Percentiles rank a stretch among this genome's conserved stretches.
Evolutionary conservation across 306 rosid species (phyloP).

Genomic region (Sophora flavescens): DNA sequence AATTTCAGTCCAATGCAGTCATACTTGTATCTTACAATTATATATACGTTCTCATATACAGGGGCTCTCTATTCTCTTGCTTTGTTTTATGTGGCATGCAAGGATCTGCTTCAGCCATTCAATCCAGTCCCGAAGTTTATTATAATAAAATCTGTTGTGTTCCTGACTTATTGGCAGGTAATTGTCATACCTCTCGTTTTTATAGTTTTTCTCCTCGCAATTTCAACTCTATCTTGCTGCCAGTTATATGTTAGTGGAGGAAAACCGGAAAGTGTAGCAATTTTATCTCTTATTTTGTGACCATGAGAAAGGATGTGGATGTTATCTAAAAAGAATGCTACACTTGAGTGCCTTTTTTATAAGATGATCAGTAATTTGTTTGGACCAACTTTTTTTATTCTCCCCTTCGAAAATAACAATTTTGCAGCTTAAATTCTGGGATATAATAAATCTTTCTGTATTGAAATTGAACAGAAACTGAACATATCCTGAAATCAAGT

Average conservation of each 20-base stretch:
- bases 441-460: slow-evolving; percentile 8
- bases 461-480: slow-evolving; percentile 11
- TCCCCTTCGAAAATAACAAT: background rate
- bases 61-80: slow-evolving; percentile 92
- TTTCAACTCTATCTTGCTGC: slow-evolving; percentile 16
- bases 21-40: slow-evolving; percentile 92
- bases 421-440: slow-evolving; percentile 6
- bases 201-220: slow-evolving; percentile 16
- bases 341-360: slow-evolving; percentile 21
- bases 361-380: slow-evolving; percentile 8
- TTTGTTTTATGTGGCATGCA: slow-evolving; percentile 94
- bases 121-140: slow-evolving; percentile 97
- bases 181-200: slow-evolving; percentile 8
- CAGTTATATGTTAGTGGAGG: slow-evolving; percentile 1
- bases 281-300: slow-evolving; percentile 27
- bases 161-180: slow-evolving; percentile 99
- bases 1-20: slow-evolving; percentile 89
- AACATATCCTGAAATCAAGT: background rate
- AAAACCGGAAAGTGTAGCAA: slow-evolving; percentile 2
- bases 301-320: slow-evolving; percentile 22
- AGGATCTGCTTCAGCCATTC: slow-evolving; percentile 96
- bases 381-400: background rate
- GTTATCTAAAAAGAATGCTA: slow-evolving; percentile 27
- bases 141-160: slow-evolving; percentile 92
- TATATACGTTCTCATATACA: slow-evolving; percentile 87